Evolutionary conservation across 192 early-diverging fungal species (phyloP).

Genomic region (Rhizophagus sp.): DNA sequence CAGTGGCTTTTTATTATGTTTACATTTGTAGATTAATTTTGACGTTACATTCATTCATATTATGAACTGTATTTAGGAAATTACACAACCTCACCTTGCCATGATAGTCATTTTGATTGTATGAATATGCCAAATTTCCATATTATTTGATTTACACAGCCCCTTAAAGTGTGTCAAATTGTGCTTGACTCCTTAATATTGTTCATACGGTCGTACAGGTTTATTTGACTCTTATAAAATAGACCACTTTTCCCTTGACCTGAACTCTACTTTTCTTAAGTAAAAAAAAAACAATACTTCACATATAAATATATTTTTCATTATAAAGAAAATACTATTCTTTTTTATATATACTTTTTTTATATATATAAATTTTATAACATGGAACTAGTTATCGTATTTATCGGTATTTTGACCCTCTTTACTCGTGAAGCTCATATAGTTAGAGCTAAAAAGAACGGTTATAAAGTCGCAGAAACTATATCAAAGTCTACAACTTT

Average conservation of each 20-base stretch:
- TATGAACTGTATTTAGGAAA: no score
- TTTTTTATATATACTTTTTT: background rate
- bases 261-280: background rate
- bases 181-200: background rate
- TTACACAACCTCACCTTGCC: no score
- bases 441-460: background rate
- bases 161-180: no score
- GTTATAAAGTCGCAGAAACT: background rate
- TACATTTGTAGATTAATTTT: no score
- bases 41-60: no score
- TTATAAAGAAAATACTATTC: no score
- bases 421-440: background rate
- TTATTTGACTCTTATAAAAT: background rate
- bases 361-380: background rate
- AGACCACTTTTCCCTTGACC: background rate
- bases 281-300: no score
- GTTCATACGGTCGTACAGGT: background rate
- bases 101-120: no score
- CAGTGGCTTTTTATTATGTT: no score
- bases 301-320: no score
- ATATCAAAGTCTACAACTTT: background rate
- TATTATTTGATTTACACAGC: no score
- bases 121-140: no score
- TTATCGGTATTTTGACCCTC: background rate
- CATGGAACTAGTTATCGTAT: background rate